A percentile compares a stretch with the other conserved stretches of the same genome.
Conservation (phyloP, 1,139 yeast genomes). For the Yamadazyma sp. region DNA sequence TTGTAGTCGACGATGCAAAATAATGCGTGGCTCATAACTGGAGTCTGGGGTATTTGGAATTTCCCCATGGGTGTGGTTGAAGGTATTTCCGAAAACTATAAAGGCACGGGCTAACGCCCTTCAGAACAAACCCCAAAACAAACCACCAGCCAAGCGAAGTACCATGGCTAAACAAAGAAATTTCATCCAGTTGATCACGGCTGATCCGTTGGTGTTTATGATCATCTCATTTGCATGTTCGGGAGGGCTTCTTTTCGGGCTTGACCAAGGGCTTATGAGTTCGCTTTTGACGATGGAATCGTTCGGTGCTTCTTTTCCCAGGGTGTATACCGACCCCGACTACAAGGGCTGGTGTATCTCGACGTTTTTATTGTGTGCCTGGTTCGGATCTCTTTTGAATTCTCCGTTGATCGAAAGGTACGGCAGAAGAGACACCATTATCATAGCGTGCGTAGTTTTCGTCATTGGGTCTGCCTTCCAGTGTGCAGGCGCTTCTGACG, state of each 20-base stretch:
- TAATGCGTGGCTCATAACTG: neutral
- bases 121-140: neutral
- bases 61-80: no score
- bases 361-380: conserved; percentile 22
- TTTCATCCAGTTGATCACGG: conserved; percentile 5
- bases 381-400: conserved; percentile 23
- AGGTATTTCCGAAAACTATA: neutral
- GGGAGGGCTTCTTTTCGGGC: conserved; percentile 52
- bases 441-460: conserved; percentile 24
- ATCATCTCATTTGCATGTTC: conserved; percentile 21
- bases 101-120: neutral
- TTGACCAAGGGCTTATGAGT: conserved; percentile 77
- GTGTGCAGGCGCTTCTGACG: conserved; percentile 18
- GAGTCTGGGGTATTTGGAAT: neutral
- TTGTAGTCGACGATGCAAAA: neutral
- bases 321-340: conserved; percentile 20
- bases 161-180: neutral
- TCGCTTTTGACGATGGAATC: conserved; percentile 53
- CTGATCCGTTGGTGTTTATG: conserved; percentile 18
- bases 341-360: conserved; percentile 26
- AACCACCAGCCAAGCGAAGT: no score
- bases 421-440: conserved; percentile 35
- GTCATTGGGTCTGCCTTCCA: conserved; percentile 39
- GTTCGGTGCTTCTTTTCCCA: conserved; percentile 20
- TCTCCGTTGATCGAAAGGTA: conserved; percentile 23